Evolutionary conservation across 2,329 filamentous ascomycete species (phyloP), one percentile per base, ranked within the genome.

Genomic region (Cryphonectria nitschkei): DNA sequence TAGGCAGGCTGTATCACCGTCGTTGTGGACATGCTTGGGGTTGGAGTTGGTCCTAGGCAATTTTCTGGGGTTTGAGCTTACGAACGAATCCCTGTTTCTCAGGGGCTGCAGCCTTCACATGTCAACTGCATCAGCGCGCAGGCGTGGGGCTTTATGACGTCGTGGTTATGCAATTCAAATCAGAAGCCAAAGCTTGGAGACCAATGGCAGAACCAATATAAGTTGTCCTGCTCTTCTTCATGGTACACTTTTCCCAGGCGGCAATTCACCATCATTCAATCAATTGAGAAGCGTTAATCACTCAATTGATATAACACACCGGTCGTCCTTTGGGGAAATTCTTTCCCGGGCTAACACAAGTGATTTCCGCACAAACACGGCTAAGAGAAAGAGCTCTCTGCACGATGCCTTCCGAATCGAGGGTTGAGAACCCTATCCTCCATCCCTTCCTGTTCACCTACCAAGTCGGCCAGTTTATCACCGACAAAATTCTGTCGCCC

Each of bases 401-500:
- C 58, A 75, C 69, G 34, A 84, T 83, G 82, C 61, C 76, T 34
- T 79, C 79, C 9, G 69, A 75, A 37, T 76, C 78, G 14, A 68
- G 76, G 8, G 65, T 82, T 0, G 75, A 81, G 72, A 84, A 84
- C 75, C 81, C 82, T 29, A 65, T 86, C 41, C 74, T 85, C n/a
- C 83, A 87, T 63, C 87, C 86, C 2, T 80, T 93, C 61, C 78
- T 89, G 39, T 90, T 90, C 75, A 70, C 91, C 66, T 94, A 90
- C 79, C 85, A 89, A 73, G 69, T 93, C 41, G 79, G 90, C 50
- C 92, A 94, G 84, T 90, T 85, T 82, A 73, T 92, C 9, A 81
- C 91, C 1, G 84, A 86, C 75, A 86, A 85, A 74, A 75, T 94
- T 43, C 87, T 97, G 67, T 90, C 93, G 0, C 93, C 93, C 0